These are phyloP conservation scores for Tuber aestivum DNA, from an alignment of 495 filamentous ascomycete genomes.

Conservation along the genomic window DNA sequence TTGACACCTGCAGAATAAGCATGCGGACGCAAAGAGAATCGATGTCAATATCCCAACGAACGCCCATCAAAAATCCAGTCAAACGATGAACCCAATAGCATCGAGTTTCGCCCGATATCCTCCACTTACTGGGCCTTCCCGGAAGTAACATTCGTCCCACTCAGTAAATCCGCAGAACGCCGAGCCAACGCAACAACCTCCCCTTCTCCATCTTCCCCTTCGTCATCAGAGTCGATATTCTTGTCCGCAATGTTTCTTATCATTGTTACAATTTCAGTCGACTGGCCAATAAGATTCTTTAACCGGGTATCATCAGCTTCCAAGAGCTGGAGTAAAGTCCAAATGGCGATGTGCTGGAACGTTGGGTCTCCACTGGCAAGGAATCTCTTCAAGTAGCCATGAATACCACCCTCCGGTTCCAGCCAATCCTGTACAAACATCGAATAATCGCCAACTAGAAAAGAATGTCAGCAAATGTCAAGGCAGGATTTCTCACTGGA, in stretches of 20 bases:
- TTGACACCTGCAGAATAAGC: not conserved
- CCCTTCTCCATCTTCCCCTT: conserved; percentile 73
- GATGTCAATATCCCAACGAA: conserved; percentile 5
- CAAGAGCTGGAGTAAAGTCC: conserved; percentile 90
- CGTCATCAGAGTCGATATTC: conserved; percentile 83
- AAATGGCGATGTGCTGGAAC: conserved; percentile 98
- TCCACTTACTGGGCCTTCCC: conserved; percentile 27
- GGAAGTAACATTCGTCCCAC: conserved; percentile 22
- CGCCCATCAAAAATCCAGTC: not conserved
- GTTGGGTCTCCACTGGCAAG: conserved; percentile 90
- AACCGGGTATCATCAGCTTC: conserved; percentile 87
- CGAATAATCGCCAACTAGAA: conserved; percentile 83
- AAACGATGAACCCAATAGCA: not conserved
- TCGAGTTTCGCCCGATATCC: not conserved
- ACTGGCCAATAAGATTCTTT: conserved; percentile 75
- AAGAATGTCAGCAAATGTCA: conserved; percentile 25
- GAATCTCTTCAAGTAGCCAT: conserved; percentile 89
- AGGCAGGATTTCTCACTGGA: conserved; percentile 16
- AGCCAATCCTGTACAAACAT: conserved; percentile 93
- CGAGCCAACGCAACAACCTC: conserved; percentile 90
- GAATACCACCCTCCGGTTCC: conserved; percentile 86
- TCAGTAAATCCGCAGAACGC: conserved; percentile 75
- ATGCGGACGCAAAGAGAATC: not conserved
- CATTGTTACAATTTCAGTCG: conserved; percentile 81
- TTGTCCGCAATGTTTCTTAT: conserved; percentile 84